Evolutionary conservation across 768 basidiomycete genomes (phyloP).

Genomic region (Clathrus columnatus): DNA sequence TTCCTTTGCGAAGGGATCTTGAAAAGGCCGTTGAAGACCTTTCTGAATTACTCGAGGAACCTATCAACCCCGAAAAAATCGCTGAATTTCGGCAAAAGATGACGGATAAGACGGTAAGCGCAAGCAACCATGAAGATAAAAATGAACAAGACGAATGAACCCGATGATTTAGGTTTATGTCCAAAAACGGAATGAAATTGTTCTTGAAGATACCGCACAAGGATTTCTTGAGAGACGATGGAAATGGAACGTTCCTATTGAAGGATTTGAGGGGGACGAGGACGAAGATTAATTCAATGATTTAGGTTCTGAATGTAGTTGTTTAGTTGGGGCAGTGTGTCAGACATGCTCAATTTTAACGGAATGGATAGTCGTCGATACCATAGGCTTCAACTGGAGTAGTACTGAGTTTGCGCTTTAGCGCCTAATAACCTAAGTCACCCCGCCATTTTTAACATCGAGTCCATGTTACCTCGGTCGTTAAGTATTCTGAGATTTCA

Average conservation of each 20-base stretch:
- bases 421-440: too few species aligned
- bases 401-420: too few species aligned
- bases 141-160: background rate
- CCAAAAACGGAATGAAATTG: constrained; percentile 92
- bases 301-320: too few species aligned
- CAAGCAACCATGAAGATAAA: constrained; percentile 4
- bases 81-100: constrained; percentile 79
- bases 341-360: too few species aligned
- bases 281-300: background rate
- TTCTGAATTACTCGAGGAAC: constrained; percentile 87
- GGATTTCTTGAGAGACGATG: constrained; percentile 84
- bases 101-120: constrained; percentile 84
- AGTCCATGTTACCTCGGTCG: background rate
- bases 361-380: too few species aligned
- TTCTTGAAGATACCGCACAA: constrained; percentile 88
- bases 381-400: too few species aligned
- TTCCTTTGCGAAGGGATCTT: constrained; percentile 51
- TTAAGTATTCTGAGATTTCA: background rate
- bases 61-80: constrained; percentile 79
- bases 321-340: too few species aligned
- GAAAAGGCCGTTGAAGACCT: constrained; percentile 94
- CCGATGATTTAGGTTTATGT: constrained; percentile 62
- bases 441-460: too few species aligned
- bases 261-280: constrained; percentile 48
- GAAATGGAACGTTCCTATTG: constrained; percentile 68